Conservation (phyloP, 768 basidiomycete species). For the Mycena galericulata region DNA sequence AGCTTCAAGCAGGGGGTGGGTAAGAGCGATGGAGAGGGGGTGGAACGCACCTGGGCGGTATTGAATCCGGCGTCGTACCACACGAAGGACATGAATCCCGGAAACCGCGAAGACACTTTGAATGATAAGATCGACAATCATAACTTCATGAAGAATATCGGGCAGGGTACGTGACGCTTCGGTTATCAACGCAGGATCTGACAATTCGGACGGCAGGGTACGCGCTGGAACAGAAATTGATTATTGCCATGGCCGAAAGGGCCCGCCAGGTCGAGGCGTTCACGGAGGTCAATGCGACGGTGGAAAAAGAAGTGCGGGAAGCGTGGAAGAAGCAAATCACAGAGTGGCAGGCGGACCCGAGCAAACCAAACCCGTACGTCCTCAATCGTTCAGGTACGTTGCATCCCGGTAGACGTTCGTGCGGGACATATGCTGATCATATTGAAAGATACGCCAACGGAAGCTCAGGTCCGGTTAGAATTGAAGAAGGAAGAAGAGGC, state of each 20-base stretch:
- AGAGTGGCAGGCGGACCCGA: conserved; percentile 18
- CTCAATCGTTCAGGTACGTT: not conserved
- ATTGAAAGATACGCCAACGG: not conserved
- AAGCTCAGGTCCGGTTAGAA: conserved; percentile 10
- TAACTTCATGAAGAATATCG: conserved; percentile 27
- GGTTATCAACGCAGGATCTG: no score
- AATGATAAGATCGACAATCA: conserved; percentile 39
- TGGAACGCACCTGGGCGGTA: conserved; percentile 43
- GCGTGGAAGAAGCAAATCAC: conserved; percentile 4
- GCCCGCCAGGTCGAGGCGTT: not conserved
- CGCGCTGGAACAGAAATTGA: not conserved
- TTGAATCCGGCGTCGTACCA: conserved; percentile 38
- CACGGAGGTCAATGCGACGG: not conserved
- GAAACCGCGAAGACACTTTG: conserved; percentile 38
- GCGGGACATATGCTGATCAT: not conserved
- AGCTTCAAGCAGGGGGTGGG: conserved; percentile 24
- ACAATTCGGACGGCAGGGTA: not conserved
- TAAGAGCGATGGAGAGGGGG: conserved; percentile 18
- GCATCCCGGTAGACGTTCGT: not conserved
- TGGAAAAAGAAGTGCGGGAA: conserved; percentile 5
- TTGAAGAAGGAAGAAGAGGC: conserved; percentile 7
- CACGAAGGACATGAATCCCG: conserved; percentile 46
- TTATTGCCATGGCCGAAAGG: conserved; percentile 13
- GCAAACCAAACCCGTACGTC: not conserved
- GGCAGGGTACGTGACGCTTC: no score